Percentiles rank a stretch among this genome's conserved stretches.
These are phyloP conservation scores for Baorangia bicolor DNA, from an alignment of 768 basidiomycete genomes.

Conservation along the genomic window DNA sequence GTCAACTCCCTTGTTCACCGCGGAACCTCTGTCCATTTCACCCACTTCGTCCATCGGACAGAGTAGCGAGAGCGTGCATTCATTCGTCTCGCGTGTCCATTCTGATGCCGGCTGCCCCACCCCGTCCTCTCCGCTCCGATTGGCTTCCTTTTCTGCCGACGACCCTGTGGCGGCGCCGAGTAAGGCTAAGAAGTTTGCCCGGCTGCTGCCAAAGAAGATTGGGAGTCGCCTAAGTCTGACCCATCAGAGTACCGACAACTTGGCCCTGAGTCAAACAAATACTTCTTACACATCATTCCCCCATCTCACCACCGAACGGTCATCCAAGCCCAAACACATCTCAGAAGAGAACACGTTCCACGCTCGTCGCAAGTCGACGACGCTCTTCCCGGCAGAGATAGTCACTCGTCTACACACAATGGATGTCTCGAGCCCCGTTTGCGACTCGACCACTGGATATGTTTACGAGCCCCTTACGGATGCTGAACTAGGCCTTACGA, in stretches of 20 bases:
- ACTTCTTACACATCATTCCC: conserved; percentile 29
- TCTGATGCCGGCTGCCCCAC: conserved; percentile 19
- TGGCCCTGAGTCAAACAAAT: conserved; percentile 23
- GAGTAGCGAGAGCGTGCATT: conserved; percentile 29
- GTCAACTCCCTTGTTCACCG: conserved; percentile 30
- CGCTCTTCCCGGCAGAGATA: conserved; percentile 31
- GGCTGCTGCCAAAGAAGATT: conserved; percentile 33
- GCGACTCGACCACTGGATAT: conserved; percentile 22
- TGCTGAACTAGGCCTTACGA: conserved; percentile 25
- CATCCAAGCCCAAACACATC: conserved; percentile 24
- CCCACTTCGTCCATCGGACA: conserved; percentile 28
- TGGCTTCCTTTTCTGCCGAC: conserved; percentile 27
- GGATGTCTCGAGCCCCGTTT: conserved; percentile 29
- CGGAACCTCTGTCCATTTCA: conserved; percentile 26
- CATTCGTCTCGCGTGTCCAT: conserved; percentile 19
- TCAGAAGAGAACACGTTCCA: conserved; percentile 36
- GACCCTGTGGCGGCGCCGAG: conserved; percentile 15
- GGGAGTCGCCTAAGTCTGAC: conserved; percentile 30
- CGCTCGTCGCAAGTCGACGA: conserved; percentile 35
- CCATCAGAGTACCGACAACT: conserved; percentile 28
- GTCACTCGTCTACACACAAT: conserved; percentile 30
- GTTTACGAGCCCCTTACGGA: conserved; percentile 31
- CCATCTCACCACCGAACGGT: conserved; percentile 21
- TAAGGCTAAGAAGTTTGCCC: conserved; percentile 29
- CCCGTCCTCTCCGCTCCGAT: conserved; percentile 29